Conservation (phyloP, 305 asterid genomes). For the Solanum hybrid region DNA sequence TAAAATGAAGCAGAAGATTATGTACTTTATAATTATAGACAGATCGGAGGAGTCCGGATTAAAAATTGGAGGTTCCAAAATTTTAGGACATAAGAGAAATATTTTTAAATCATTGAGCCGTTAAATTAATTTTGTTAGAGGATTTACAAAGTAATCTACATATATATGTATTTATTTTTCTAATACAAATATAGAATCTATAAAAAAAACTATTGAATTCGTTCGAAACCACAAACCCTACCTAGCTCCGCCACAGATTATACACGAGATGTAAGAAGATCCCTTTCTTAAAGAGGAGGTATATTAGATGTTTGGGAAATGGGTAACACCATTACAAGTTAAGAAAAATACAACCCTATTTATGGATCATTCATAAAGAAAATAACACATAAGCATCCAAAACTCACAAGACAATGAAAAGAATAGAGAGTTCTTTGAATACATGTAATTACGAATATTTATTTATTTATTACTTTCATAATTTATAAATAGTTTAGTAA, state of each 20-base stretch:
- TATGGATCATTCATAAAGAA: background rate
- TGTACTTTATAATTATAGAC: background rate
- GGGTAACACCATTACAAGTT: background rate
- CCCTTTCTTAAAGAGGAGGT: background rate
- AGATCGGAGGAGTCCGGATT: background rate
- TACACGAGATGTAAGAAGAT: background rate
- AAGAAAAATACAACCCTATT: background rate
- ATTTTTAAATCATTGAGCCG: background rate
- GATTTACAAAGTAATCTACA: too few relatives aligned
- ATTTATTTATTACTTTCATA: background rate
- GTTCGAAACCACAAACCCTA: too few relatives aligned
- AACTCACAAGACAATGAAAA: background rate
- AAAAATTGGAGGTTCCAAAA: background rate
- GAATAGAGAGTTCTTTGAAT: background rate
- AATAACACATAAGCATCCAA: background rate
- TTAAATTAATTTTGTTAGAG: background rate
- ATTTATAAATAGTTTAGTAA: too few relatives aligned
- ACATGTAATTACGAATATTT: background rate
- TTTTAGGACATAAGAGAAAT: too few relatives aligned
- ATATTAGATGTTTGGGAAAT: background rate
- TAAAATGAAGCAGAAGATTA: background rate
- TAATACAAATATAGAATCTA: too few relatives aligned
- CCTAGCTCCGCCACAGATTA: rapidly evolving
- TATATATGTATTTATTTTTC: too few relatives aligned
- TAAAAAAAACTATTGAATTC: too few relatives aligned